Base-by-base conservation (phyloP, 2,329 filamentous ascomycete species). In the Verticillium isaacii region DNA sequence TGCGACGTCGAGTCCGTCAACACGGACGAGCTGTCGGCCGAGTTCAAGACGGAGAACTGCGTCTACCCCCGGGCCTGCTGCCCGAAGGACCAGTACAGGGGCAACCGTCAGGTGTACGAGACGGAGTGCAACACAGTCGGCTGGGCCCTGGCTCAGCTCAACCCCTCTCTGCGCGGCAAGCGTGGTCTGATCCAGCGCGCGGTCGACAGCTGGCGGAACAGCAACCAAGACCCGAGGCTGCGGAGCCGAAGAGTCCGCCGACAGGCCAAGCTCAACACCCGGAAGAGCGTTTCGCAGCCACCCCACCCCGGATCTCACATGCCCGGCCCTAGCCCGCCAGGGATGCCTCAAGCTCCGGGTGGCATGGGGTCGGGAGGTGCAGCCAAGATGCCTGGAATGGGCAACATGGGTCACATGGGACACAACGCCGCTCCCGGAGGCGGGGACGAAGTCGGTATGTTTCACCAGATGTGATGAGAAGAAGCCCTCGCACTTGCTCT, bases 91-190 rank as follows among this genome's bases (percentile, higher is more conserved):
- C 90, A 96, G 73, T 99, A 99, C 81, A 90, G 93, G 63, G 95
- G 95, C 64, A 99, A 99, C 75, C 89, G 95, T 17, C 80, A 97
- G 68, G 91, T 95, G 68, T 99, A 99, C 76, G 95, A 99, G 80
- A 97, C 92, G 17, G 95, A 99, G 78, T 99, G 95, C 83, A 99
- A 99, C 78, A 92, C 93, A 0, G 95, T 99, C n/a, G 95, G 95
- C n/a, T 99, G 95, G 95, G 94, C 94, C 14, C 79, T 99, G 67
- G 95, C 95, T 2, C 90, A 98, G 72, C 80, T 99, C 60, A 99
- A 99, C 75, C 89, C 93, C 8, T 90, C 91, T 62, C 83, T 98
- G 63, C 88, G 94, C 66, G 94, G 94, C 68, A 98, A 98, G 82
- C 87, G 95, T 68, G 95, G 95, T 8, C 83, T 99, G 63, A 99